A percentile compares a stretch with the other conserved stretches of the same genome.
These are phyloP conservation scores for Madurella mycetomatis DNA, from an alignment of 2,329 filamentous ascomycete species.

Conservation along the genomic window DNA sequence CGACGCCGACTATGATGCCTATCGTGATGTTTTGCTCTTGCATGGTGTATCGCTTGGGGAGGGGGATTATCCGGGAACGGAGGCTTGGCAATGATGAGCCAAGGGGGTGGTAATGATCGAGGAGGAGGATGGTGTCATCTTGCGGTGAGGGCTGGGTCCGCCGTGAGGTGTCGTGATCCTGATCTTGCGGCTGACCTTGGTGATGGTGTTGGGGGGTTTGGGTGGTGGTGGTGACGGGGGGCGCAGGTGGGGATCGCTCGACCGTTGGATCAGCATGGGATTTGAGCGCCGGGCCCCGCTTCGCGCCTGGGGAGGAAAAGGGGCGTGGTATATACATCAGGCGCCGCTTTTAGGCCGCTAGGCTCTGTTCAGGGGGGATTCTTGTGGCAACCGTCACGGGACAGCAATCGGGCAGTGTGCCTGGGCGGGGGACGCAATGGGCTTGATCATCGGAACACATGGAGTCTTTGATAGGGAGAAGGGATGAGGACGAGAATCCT, in stretches of 20 bases:
- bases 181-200: not conserved
- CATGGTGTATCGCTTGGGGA: constrained; percentile 15
- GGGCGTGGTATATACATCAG: constrained; percentile 5
- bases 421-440: not conserved
- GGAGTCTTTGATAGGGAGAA: not conserved
- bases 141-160: not conserved
- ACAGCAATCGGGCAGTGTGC: not conserved
- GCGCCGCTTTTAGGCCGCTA: not conserved
- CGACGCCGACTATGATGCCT: constrained; percentile 40
- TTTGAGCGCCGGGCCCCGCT: not conserved
- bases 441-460: not conserved
- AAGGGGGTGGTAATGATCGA: no score
- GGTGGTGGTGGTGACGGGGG: not conserved
- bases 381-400: constrained; percentile 7
- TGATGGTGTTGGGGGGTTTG: not conserved
- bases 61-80: not conserved
- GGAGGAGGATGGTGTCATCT: not conserved
- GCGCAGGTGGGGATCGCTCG: not conserved
- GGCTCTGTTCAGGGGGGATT: not conserved
- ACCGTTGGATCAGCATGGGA: not conserved
- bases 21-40: constrained; percentile 39
- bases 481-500: not conserved
- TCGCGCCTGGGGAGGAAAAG: not conserved
- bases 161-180: not conserved
- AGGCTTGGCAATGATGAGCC: no score